Evolutionary conservation across 2,329 filamentous ascomycete species (phyloP), one percentile per base, ranked within the genome.

Genomic region (Talaromyces sp.): DNA sequence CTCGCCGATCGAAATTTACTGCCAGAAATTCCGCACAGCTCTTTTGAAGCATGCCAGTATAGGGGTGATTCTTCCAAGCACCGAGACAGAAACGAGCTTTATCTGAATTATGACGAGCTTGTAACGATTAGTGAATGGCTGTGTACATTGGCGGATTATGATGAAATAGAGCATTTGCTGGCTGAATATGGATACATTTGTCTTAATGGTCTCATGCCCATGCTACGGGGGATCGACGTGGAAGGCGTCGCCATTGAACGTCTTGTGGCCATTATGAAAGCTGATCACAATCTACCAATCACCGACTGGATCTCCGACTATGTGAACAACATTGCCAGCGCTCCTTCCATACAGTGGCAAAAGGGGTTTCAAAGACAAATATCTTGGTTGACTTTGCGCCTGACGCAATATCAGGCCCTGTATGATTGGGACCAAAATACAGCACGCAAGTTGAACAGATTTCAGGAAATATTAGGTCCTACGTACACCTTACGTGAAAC

Each of bases 41-140:
- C 54, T n/a, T 15, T 21, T 3, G 22, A 51, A 17, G 22, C 50
- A 2, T 15, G 25, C 15, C 46, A 33, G 19, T n/a, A 36, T 15
- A 21, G 35, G 31, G 11, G n/a, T 2, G 8, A n/a, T n/a, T n/a
- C 5, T 8, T 11, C 13, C 9, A 11, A 35, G 33, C 9, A 6
- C 2, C 33, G 9, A 35, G 9, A 35, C 9, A 35, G 13, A 8
- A 35, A 35, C 4, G 33, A 35, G 33, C 9, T 10, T 5, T 35
- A n/a, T n/a, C n/a, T n/a, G n/a, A n/a, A n/a, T n/a, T n/a, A n/a
- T n/a, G n/a, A n/a, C n/a, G n/a, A n/a, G n/a, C n/a, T n/a, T n/a
- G n/a, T n/a, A n/a, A n/a, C 35, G 15, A 41, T 51, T 5, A 50
- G 35, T 8, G 45, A 57, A 43, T 57, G 54, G 54, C 22, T 57